A percentile compares a stretch with the other conserved stretches of the same genome.
These are phyloP conservation scores for Epicoccum nigrum DNA, from an alignment of 2,329 filamentous ascomycete species.

Conservation along the genomic window DNA sequence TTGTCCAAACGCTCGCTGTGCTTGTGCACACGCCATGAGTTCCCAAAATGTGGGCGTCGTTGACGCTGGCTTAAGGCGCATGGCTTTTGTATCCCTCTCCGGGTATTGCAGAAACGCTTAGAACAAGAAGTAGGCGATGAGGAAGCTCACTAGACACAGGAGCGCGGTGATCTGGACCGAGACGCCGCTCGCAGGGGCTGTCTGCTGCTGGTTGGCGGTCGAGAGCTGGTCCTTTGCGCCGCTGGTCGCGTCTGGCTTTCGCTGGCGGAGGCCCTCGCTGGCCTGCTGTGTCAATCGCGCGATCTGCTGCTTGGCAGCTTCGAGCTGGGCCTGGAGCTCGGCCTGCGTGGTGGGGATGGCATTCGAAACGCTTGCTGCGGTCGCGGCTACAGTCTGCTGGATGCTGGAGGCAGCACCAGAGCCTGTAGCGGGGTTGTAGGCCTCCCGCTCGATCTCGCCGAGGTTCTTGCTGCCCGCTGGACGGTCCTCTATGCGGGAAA, in stretches of 20 bases:
- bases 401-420: constrained; percentile 26
- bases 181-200: constrained; percentile 73
- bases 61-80: constrained; percentile 27
- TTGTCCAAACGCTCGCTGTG: constrained; percentile 15
- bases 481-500: constrained; percentile 48
- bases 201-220: constrained; percentile 58
- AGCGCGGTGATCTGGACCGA: constrained; percentile 83
- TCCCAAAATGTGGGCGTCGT: constrained; percentile 23
- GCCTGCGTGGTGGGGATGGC: constrained; percentile 58
- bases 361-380: constrained; percentile 58
- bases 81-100: constrained; percentile 24
- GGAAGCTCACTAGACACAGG: constrained; percentile 86
- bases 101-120: constrained; percentile 55
- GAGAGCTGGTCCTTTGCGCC: constrained; percentile 58
- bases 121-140: constrained; percentile 96
- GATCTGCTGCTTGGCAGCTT: constrained; percentile 76
- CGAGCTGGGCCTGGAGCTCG: constrained; percentile 74
- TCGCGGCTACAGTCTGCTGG: constrained; percentile 49
- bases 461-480: constrained; percentile 49
- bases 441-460: constrained; percentile 50
- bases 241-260: constrained; percentile 67
- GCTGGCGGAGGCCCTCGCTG: constrained; percentile 72
- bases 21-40: constrained; percentile 22
- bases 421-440: constrained; percentile 48
- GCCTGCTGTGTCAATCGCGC: constrained; percentile 68